These are phyloP conservation scores for Triadica sebifera DNA, from an alignment of 345 rosid species.

Conservation along the genomic window DNA sequence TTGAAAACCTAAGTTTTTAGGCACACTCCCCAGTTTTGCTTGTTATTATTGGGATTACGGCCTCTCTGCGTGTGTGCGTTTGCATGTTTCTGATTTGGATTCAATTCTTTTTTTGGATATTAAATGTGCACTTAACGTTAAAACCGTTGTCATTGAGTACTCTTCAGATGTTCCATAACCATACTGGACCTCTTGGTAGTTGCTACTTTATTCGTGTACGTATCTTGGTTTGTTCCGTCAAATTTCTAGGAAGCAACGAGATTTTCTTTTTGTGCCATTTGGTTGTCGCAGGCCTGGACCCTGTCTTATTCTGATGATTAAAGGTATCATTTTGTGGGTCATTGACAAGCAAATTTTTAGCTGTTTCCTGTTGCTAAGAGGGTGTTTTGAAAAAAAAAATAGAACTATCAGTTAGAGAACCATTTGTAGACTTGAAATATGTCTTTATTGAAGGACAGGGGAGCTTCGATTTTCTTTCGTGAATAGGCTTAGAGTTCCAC, in stretches of 20 bases:
- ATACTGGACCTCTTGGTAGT: no score
- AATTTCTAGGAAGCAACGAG: neutral
- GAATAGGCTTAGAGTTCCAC: neutral
- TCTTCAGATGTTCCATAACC: no score
- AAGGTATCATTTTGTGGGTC: neutral
- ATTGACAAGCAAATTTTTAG: neutral
- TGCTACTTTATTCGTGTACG: neutral
- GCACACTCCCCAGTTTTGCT: neutral
- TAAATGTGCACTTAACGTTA: no score
- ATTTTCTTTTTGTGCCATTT: neutral
- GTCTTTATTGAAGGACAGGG: neutral
- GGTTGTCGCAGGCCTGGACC: neutral
- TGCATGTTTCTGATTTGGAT: no score
- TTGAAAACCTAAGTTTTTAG: neutral
- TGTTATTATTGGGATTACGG: neutral
- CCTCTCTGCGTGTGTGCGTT: no score
- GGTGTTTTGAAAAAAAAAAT: neutral
- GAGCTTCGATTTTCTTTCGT: neutral
- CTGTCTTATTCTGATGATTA: no score
- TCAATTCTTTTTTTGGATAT: no score
- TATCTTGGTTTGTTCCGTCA: neutral
- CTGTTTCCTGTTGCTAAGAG: neutral
- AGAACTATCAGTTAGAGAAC: neutral
- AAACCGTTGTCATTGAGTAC: no score
- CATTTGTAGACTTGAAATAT: neutral